phyloP scores from a whole-genome alignment of 164 flowering plant genomes.

The Umbilicus rupestris region DNA sequence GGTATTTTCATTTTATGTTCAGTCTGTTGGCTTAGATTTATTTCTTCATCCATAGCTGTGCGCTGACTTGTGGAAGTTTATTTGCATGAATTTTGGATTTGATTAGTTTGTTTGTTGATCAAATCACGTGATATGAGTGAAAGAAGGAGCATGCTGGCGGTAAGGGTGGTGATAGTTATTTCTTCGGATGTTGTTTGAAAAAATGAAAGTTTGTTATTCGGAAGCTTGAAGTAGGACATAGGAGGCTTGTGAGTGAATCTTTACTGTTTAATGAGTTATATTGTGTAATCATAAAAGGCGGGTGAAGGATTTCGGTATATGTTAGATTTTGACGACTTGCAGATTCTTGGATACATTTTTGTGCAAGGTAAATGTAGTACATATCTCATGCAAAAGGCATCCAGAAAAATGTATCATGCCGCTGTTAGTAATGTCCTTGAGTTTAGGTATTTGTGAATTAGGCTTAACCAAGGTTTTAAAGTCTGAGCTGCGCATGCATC shows the following conservation, averaged over 20 bases:
- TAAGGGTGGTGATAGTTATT: background rate
- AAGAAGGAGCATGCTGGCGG: background rate
- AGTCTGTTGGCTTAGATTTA: constrained; percentile 1
- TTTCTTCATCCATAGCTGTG: background rate
- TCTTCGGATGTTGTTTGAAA: no score
- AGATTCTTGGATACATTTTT: background rate
- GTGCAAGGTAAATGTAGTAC: background rate
- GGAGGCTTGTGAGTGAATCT: background rate
- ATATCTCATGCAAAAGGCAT: background rate
- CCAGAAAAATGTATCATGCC: background rate
- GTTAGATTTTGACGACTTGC: background rate
- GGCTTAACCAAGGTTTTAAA: background rate
- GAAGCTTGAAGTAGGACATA: background rate
- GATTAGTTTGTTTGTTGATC: background rate
- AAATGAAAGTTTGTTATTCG: no score
- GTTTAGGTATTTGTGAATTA: background rate
- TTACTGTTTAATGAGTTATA: background rate
- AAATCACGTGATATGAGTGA: background rate
- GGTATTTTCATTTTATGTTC: constrained; percentile 28
- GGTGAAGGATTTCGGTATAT: background rate
- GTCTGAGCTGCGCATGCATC: background rate
- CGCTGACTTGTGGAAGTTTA: background rate
- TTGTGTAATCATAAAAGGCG: background rate
- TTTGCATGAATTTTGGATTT: background rate
- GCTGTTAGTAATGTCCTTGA: background rate